Evolutionary conservation across 2,329 filamentous ascomycete species (phyloP).

Genomic region (Chaetomium strumarium): DNA sequence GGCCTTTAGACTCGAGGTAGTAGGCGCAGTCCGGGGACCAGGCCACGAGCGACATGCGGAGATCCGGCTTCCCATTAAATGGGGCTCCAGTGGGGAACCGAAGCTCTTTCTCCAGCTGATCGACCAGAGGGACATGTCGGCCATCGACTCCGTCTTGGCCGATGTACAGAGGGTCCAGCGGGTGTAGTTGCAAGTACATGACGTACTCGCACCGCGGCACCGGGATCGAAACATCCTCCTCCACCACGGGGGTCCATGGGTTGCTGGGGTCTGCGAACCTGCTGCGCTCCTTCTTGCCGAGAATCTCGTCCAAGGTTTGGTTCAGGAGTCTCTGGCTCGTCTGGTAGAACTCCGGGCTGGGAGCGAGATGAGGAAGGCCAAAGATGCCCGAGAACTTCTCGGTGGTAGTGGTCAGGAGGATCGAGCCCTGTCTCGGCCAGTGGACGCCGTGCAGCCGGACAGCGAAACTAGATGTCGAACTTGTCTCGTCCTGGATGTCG

Average conservation of each 20-base stretch:
- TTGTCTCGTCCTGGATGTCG: constrained; percentile 64
- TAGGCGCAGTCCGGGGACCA: constrained; percentile 65
- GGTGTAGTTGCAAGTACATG: constrained; percentile 74
- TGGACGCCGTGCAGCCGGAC: constrained; percentile 79
- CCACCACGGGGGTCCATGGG: constrained; percentile 70
- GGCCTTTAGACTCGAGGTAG: constrained; percentile 59
- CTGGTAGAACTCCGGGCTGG: constrained; percentile 50
- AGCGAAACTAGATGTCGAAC: constrained; percentile 69
- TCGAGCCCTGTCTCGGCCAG: constrained; percentile 71
- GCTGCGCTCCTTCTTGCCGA: constrained; percentile 57
- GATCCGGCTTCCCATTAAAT: constrained; percentile 45
- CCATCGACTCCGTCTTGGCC: constrained; percentile 28
- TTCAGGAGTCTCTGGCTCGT: constrained; percentile 63
- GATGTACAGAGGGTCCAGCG: constrained; percentile 38
- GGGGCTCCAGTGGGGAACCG: constrained; percentile 56
- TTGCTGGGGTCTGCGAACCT: constrained; percentile 53
- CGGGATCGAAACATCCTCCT: constrained; percentile 54
- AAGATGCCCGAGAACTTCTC: constrained; percentile 94
- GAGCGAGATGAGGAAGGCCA: constrained; percentile 74
- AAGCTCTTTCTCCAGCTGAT: constrained; percentile 57
- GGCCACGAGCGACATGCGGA: constrained; percentile 57
- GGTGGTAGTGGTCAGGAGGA: constrained; percentile 82
- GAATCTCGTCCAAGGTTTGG: constrained; percentile 60
- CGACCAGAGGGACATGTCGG: constrained; percentile 37
- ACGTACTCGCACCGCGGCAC: constrained; percentile 83